Percentiles rank a stretch among this genome's conserved stretches.
These are phyloP conservation scores for Fusarium acutatum DNA, from an alignment of 2,329 filamentous ascomycete species.

Conservation along the genomic window DNA sequence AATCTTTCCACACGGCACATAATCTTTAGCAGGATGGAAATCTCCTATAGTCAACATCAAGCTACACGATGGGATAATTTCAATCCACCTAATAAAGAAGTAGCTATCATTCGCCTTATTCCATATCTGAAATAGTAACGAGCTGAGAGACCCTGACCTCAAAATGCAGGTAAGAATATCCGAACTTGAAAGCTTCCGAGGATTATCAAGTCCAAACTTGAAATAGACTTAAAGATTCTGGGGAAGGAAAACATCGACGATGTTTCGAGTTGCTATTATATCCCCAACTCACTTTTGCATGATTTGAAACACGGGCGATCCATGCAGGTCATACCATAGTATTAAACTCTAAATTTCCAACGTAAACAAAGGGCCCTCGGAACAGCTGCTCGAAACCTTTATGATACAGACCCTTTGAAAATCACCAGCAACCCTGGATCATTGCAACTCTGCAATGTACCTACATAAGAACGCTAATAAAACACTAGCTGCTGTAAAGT, in stretches of 20 bases:
- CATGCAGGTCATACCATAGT: slow-evolving; percentile 6
- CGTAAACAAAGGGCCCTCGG: not conserved
- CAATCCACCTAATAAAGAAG: not conserved
- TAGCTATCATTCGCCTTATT: not conserved
- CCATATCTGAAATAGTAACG: not conserved
- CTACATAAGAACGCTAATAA: not conserved
- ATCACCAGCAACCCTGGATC: not conserved
- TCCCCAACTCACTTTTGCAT: not conserved
- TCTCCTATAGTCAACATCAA: not conserved
- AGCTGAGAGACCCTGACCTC: not conserved
- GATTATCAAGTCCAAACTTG: not conserved
- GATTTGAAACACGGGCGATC: slow-evolving; percentile 13
- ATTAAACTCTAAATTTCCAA: slow-evolving; percentile 6
- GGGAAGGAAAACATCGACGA: not conserved
- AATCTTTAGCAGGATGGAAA: not conserved
- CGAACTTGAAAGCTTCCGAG: not conserved
- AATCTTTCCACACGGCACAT: not conserved
- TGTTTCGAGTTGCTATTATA: not conserved
- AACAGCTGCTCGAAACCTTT: not conserved
- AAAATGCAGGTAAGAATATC: not conserved
- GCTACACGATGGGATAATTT: not conserved
- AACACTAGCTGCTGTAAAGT: not conserved
- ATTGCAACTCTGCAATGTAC: not conserved
- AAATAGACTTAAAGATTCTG: not conserved
- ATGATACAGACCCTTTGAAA: not conserved